phyloP scores from a whole-genome alignment of 306 rosid genomes.

The Cucumis hystrix region DNA sequence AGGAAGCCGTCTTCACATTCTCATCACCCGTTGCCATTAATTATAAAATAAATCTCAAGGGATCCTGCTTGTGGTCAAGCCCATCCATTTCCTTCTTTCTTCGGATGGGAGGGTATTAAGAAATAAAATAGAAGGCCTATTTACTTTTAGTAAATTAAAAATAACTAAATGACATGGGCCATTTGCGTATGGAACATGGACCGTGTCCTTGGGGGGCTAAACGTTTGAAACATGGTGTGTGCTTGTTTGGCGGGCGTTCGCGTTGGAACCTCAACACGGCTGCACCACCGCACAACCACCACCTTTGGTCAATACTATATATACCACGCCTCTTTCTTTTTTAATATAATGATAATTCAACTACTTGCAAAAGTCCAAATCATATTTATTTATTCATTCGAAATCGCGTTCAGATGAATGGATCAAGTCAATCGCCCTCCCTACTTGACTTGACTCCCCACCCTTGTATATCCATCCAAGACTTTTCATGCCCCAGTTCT shows the following conservation, averaged over 20 bases:
- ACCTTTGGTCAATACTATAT: background rate
- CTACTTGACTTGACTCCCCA: too few species aligned
- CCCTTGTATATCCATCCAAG: too few species aligned
- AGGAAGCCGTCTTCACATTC: background rate
- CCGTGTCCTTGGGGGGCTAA: background rate
- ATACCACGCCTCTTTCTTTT: background rate
- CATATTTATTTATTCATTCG: background rate
- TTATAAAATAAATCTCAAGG: background rate
- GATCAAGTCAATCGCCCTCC: too few species aligned
- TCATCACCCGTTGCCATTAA: background rate
- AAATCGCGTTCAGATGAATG: too few species aligned
- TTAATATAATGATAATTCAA: background rate
- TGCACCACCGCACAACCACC: background rate
- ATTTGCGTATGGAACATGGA: background rate
- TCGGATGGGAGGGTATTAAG: background rate
- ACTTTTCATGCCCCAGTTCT: too few species aligned
- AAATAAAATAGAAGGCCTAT: background rate
- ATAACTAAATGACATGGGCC: background rate
- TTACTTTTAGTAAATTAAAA: background rate
- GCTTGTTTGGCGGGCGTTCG: constrained; percentile 18
- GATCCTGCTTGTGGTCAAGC: too few species aligned
- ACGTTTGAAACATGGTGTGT: background rate
- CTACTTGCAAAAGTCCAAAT: background rate
- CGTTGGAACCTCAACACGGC: background rate
- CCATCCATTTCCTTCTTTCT: background rate